These are phyloP conservation scores for Fraxinus paxiana DNA, from an alignment of 305 asterid species.

Conservation along the genomic window DNA sequence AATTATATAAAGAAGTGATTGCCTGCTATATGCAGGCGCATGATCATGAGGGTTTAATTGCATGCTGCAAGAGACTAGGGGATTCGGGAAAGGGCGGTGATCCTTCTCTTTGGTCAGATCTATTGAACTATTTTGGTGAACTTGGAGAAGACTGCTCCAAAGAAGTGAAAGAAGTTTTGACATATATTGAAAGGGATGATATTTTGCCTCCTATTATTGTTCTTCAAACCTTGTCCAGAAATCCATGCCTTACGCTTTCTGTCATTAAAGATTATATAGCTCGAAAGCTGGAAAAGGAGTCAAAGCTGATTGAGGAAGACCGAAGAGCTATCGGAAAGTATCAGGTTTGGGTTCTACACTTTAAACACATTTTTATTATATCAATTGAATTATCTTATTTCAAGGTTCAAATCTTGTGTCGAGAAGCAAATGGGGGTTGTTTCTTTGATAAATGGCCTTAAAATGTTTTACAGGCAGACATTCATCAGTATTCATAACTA, in stretches of 20 bases:
- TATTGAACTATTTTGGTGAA: slow-evolving; percentile 92
- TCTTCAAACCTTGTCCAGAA: slow-evolving; percentile 81
- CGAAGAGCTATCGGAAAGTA: slow-evolving; percentile 77
- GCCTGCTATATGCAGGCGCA: slow-evolving; percentile 93
- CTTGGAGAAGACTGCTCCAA: slow-evolving; percentile 98
- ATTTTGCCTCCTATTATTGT: slow-evolving; percentile 90
- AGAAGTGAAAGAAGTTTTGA: slow-evolving; percentile 87
- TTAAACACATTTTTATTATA: background rate
- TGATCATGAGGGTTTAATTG: slow-evolving; percentile 88
- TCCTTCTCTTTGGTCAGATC: slow-evolving; percentile 87
- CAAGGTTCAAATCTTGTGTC: slow-evolving; percentile 1
- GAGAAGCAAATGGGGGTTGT: background rate
- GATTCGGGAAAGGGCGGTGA: slow-evolving; percentile 85
- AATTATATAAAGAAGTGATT: slow-evolving; percentile 93
- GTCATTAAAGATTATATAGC: slow-evolving; percentile 91
- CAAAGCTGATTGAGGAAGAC: slow-evolving; percentile 85
- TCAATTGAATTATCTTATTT: slow-evolving; percentile 12
- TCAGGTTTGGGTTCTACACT: slow-evolving; percentile 55
- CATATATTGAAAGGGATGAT: slow-evolving; percentile 86
- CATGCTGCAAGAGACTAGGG: slow-evolving; percentile 95
- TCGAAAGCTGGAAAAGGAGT: slow-evolving; percentile 87
- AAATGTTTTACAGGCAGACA: background rate
- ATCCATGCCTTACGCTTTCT: slow-evolving; percentile 86
- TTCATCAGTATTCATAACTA: background rate
- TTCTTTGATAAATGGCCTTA: background rate